phyloP scores from a whole-genome alignment of 1,284 basidiomycete species.

The Cutaneotrichosporon spelunceum region DNA sequence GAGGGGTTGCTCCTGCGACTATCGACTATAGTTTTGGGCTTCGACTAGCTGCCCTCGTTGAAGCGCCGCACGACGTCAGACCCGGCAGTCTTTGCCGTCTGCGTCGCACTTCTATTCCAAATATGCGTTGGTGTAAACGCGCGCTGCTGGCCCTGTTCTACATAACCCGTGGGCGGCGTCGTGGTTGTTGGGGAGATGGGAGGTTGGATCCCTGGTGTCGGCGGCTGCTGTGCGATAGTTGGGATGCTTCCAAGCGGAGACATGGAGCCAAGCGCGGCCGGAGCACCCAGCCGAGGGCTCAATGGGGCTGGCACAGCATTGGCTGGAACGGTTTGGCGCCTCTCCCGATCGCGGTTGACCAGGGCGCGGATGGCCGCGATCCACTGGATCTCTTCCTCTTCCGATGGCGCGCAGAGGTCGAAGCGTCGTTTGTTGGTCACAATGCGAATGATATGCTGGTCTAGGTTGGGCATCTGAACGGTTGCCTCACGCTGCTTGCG shows the following conservation, averaged over 20 bases:
- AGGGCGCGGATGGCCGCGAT: conserved; percentile 87
- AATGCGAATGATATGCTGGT: conserved; percentile 81
- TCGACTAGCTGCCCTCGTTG: conserved; percentile 4
- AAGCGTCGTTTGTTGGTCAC: conserved; percentile 89
- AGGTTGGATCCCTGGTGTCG: conserved; percentile 28
- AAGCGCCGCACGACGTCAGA: conserved; percentile 46
- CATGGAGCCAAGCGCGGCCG: conserved; percentile 6
- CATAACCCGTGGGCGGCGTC: background rate
- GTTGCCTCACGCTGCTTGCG: conserved; percentile 8
- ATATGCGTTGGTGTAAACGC: conserved; percentile 30
- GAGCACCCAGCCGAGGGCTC: conserved; percentile 8
- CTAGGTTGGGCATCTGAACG: background rate
- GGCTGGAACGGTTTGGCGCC: conserved; percentile 5
- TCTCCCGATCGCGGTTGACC: conserved; percentile 55
- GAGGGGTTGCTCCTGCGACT: background rate
- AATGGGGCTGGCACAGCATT: background rate
- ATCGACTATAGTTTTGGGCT: background rate
- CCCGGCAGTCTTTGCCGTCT: conserved; percentile 48
- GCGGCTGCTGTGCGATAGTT: conserved; percentile 39
- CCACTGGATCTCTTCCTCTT: conserved; percentile 99
- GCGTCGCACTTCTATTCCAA: conserved; percentile 41
- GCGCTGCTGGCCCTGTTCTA: background rate
- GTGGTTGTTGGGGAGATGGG: background rate
- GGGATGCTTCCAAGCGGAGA: conserved; percentile 22
- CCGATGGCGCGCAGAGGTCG: conserved; percentile 86